Percentiles rank a stretch among this genome's conserved stretches.
Evolutionary conservation across 2,329 filamentous ascomycete species (phyloP).

Genomic region (Aphanoascus verrucosus): DNA sequence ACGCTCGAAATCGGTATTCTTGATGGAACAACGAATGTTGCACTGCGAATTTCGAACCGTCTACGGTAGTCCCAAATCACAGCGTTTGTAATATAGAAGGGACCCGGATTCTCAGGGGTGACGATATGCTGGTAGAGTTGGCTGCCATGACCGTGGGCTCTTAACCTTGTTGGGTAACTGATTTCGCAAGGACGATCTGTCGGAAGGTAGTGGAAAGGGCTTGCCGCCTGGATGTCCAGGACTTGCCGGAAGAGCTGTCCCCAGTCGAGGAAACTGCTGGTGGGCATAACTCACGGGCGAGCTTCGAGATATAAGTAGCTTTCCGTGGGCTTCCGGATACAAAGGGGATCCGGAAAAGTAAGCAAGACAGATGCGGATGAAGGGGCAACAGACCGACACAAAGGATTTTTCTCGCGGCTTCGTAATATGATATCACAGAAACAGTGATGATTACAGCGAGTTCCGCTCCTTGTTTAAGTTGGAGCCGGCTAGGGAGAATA

Average conservation of each 20-base stretch:
- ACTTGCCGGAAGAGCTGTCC: conserved; percentile 3
- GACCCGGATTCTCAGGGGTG: conserved; percentile 2
- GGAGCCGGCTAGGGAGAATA: not conserved
- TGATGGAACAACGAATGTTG: conserved; percentile 14
- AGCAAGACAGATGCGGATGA: not conserved
- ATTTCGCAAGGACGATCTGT: conserved; percentile 8
- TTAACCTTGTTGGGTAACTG: conserved; percentile 10
- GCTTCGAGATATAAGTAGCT: not conserved
- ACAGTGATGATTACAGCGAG: too few relatives aligned
- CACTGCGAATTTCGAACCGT: not conserved
- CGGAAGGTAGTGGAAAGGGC: conserved; percentile 10
- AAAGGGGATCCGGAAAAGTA: not conserved
- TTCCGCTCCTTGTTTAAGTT: not conserved
- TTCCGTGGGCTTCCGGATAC: not conserved
- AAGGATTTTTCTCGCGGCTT: not conserved
- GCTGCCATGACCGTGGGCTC: not conserved
- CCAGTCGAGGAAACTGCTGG: conserved; percentile 3
- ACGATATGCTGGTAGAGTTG: conserved; percentile 7
- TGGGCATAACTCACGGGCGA: not conserved
- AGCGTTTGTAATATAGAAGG: conserved; percentile 10
- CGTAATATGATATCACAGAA: not conserved
- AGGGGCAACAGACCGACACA: not conserved
- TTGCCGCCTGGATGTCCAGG: conserved; percentile 7
- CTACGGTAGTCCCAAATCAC: conserved; percentile 10
- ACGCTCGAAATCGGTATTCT: not conserved